Conservation (phyloP, 768 basidiomycete genomes). For the Calocera viscosa region DNA sequence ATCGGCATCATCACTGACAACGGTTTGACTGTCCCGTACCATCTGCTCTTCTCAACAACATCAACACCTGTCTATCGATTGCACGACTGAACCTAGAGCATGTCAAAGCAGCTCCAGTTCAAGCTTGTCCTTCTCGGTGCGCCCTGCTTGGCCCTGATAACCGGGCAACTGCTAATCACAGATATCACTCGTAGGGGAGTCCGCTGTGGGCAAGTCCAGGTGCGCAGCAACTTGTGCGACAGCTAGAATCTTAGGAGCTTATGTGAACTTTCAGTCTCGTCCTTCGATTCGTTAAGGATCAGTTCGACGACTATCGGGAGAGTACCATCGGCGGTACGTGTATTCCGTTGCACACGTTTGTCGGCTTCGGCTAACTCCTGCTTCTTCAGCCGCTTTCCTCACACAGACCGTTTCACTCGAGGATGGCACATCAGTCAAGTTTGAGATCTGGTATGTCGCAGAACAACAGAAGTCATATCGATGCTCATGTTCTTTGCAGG, state of each 20-base stretch:
- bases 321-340: slow-evolving; percentile 75
- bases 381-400: slow-evolving; percentile 71
- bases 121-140: slow-evolving; percentile 90
- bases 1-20: neutral
- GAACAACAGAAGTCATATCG: slow-evolving; percentile 11
- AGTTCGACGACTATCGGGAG: slow-evolving; percentile 91
- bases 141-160: slow-evolving; percentile 17
- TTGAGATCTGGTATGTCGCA: slow-evolving; percentile 78
- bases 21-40: neutral
- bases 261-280: slow-evolving; percentile 51
- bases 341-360: neutral
- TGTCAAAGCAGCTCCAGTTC: slow-evolving; percentile 90
- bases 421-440: slow-evolving; percentile 85
- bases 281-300: slow-evolving; percentile 89
- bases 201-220: slow-evolving; percentile 96
- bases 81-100: slow-evolving; percentile 33
- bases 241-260: neutral
- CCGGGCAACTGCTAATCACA: neutral
- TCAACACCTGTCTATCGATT: slow-evolving; percentile 22
- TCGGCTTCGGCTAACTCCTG: slow-evolving; percentile 13
- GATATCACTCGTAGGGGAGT: slow-evolving; percentile 53
- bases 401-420: slow-evolving; percentile 94
- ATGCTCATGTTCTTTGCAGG: slow-evolving; percentile 35
- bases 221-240: slow-evolving; percentile 24
- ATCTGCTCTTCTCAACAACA: neutral